phyloP scores from a whole-genome alignment of 208 protist species.

The Acanthamoeba culbertsoni region DNA sequence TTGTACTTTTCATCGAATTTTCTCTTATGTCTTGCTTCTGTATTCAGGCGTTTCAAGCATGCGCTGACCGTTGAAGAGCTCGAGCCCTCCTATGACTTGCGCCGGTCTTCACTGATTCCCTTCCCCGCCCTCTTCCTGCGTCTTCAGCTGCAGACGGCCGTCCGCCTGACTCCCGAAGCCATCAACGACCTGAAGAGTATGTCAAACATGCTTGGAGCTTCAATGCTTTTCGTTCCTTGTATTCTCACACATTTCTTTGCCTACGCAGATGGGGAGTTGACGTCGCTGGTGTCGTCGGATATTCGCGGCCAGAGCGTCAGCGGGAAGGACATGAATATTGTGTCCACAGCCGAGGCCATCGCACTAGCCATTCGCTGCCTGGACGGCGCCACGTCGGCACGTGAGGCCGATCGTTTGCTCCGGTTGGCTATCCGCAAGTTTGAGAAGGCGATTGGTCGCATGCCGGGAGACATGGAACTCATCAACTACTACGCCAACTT shows the following conservation, averaged over 20 bases:
- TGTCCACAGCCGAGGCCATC: constrained; percentile 51
- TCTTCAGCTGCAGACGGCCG: not conserved
- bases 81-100: not conserved
- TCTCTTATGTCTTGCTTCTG: not conserved
- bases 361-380: constrained; percentile 43
- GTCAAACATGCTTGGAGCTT: too few species aligned
- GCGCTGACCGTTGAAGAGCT: not conserved
- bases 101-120: not conserved
- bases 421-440: constrained; percentile 57
- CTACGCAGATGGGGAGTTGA: not conserved
- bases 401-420: constrained; percentile 15
- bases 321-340: constrained; percentile 59
- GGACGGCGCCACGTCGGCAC: constrained; percentile 23
- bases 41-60: constrained; percentile 38
- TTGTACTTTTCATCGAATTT: not conserved
- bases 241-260: not conserved
- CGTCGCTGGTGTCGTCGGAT: constrained; percentile 24
- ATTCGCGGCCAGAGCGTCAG: constrained; percentile 1
- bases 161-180: not conserved
- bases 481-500: constrained; percentile 63
- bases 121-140: not conserved
- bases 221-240: not conserved
- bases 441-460: constrained; percentile 37
- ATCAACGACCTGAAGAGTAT: constrained; percentile 25
- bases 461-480: constrained; percentile 50